Percentiles rank a stretch among this genome's conserved stretches.
Conservation (phyloP, 441 rosid genomes). For the Isatis lusitanica region DNA sequence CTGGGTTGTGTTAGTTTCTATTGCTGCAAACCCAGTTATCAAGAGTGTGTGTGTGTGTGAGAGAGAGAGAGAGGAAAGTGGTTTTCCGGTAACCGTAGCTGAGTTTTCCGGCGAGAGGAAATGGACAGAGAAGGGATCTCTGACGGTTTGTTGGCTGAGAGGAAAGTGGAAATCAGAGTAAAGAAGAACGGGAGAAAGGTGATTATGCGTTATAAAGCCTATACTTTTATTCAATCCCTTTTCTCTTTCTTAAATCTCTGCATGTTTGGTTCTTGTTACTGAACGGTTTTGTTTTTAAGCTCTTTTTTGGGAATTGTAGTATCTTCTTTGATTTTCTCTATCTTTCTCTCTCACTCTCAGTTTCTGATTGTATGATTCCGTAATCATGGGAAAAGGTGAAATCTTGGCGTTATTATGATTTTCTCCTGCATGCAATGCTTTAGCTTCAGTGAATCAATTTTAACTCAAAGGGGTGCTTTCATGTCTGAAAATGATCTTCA, state of each 20-base stretch:
- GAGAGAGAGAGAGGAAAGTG: background rate
- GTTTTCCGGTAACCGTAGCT: constrained; percentile 15
- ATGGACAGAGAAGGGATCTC: constrained; percentile 48
- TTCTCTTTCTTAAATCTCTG: background rate
- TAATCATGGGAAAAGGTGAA: constrained; percentile 8
- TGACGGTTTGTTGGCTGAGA: constrained; percentile 54
- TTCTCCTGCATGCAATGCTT: constrained; percentile 27
- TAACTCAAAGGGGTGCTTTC: background rate
- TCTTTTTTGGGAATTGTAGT: background rate
- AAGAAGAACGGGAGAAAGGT: constrained; percentile 77
- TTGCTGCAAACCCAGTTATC: background rate
- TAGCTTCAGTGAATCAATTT: background rate
- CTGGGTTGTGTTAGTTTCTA: background rate
- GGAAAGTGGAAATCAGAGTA: constrained; percentile 59
- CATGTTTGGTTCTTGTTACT: constrained; percentile 25
- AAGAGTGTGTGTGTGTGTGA: background rate
- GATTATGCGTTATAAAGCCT: constrained; percentile 19
- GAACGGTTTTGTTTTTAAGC: constrained; percentile 19
- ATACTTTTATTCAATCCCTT: background rate
- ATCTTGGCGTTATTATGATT: background rate
- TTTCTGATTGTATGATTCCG: background rate
- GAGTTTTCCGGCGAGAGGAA: constrained; percentile 26
- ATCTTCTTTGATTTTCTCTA: background rate
- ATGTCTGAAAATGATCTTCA: background rate
- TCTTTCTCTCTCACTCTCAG: background rate